phyloP scores from a whole-genome alignment of 441 rosid species.

The Cnidoscolus chayamansa region DNA sequence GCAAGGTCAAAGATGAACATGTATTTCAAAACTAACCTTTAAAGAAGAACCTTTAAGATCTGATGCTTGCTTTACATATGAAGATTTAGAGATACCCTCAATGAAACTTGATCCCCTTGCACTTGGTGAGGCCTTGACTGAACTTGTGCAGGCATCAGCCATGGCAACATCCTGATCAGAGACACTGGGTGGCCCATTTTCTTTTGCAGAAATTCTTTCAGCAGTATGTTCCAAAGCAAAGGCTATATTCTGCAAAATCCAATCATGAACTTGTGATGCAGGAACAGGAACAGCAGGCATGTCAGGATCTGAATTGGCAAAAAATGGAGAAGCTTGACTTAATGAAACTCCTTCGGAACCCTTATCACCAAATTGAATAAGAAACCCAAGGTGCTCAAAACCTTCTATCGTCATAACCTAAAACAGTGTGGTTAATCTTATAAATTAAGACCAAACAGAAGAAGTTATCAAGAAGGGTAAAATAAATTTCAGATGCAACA shows the following conservation, averaged over 20 bases:
- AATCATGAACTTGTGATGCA: slow-evolving; percentile 79
- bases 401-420: slow-evolving; percentile 90
- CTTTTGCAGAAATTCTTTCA: slow-evolving; percentile 85
- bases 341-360: slow-evolving; percentile 71
- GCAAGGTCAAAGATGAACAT: slow-evolving; percentile 3
- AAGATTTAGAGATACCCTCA: slow-evolving; percentile 92
- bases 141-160: slow-evolving; percentile 80
- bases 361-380: slow-evolving; percentile 89
- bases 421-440: slow-evolving; percentile 27
- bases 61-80: slow-evolving; percentile 79
- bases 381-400: slow-evolving; percentile 94
- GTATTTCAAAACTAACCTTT: slow-evolving; percentile 54
- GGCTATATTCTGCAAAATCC: slow-evolving; percentile 81
- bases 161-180: slow-evolving; percentile 85
- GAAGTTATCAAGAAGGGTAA: slow-evolving; percentile 19
- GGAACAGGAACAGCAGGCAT: slow-evolving; percentile 98
- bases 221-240: slow-evolving; percentile 68
- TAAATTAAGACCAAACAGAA: slow-evolving; percentile 19
- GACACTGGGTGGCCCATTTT: slow-evolving; percentile 63
- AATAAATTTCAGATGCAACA: not conserved
- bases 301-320: slow-evolving; percentile 96
- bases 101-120: slow-evolving; percentile 68
- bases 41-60: slow-evolving; percentile 90
- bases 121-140: slow-evolving; percentile 56
- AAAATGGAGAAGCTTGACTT: slow-evolving; percentile 90